A percentile compares a stretch with the other conserved stretches of the same genome.
Conservation (phyloP, 1,284 basidiomycete species). For the Trametes versicolor region DNA sequence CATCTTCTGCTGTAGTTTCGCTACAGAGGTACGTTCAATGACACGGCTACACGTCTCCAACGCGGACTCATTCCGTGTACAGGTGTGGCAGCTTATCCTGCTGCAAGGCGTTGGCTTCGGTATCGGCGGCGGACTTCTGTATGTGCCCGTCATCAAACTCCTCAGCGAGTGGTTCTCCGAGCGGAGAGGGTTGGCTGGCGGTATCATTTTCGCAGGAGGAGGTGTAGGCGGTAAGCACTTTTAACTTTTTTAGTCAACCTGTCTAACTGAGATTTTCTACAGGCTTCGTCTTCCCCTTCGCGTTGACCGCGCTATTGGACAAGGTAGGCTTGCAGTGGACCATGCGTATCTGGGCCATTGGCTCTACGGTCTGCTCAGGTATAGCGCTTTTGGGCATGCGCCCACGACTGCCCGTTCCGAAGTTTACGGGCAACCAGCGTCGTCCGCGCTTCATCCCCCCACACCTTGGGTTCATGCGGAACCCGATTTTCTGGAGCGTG, state of each 20-base stretch:
- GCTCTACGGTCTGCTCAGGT: conserved; percentile 33
- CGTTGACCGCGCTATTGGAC: conserved; percentile 36
- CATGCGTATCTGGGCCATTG: conserved; percentile 38
- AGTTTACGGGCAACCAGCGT: conserved; percentile 31
- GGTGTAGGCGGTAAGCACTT: conserved; percentile 39
- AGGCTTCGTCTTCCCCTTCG: conserved; percentile 43
- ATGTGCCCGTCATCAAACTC: conserved; percentile 39
- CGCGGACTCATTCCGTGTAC: not conserved
- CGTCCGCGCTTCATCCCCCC: conserved; percentile 39
- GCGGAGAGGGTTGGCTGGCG: conserved; percentile 41
- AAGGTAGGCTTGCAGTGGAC: conserved; percentile 42
- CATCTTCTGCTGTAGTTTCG: conserved; percentile 41
- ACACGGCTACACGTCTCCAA: not conserved
- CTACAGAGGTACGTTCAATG: conserved; percentile 28
- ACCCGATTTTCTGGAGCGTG: conserved; percentile 40
- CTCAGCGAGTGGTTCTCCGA: conserved; percentile 38
- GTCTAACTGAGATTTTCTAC: not conserved
- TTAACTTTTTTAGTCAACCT: not conserved
- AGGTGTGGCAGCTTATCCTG: conserved; percentile 43
- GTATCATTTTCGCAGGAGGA: conserved; percentile 44
- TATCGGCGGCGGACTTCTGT: conserved; percentile 39
- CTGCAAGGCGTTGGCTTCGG: conserved; percentile 42
- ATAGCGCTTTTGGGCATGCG: conserved; percentile 38
- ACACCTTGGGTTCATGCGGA: conserved; percentile 39
- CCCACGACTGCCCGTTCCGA: conserved; percentile 39